Evolutionary conservation across 371 early-diverging fungal species (phyloP), one percentile per base, ranked within the genome.

Genomic region (Thermomucor indicae-seudaticae): DNA sequence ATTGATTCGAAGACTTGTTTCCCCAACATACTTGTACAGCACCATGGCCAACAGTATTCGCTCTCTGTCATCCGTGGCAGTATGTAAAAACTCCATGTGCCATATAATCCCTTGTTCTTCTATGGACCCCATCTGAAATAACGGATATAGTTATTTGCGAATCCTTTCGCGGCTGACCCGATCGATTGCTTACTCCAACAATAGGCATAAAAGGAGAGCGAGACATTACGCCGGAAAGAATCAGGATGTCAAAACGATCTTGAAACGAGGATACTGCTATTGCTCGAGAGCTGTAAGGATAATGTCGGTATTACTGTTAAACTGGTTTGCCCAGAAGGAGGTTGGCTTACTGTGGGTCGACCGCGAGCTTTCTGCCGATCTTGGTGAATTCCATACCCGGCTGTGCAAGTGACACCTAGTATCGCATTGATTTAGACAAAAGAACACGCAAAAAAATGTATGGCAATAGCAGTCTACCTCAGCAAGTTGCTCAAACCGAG

Each of bases 61-160:
- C 25, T 67, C 64, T 30, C 46, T 14, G 6, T 19, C 16, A 8
- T 24, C 14, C 11, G 52, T n/a, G 6, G 58, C 57, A 0, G 74
- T 67, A 22, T 70, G 46, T 11, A 73, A 43, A 43, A 73, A 73
- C n/a, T 70, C 70, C 70, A 73, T 67, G 31, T 73, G 74, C 70
- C 70, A 73, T 42, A 73, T 70, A 6, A 73, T 67, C 10, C 74
- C 74, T 54, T 62, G 53, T 40, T 71, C 72, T 27, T 35, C 50
- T 27, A 62, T 48, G 23, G 60, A 61, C 16, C 57, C 65, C 46
- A 62, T 62, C 71, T 71, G 24, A n/a, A n/a, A n/a, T n/a, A n/a
- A n/a, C n/a, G n/a, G n/a, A n/a, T n/a, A n/a, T n/a, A n/a, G n/a
- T n/a, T n/a, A n/a, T n/a, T n/a, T n/a, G n/a, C 35, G 6, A 10